phyloP scores from a whole-genome alignment of 768 basidiomycete species.

The Hygrocybe coccinea region DNA sequence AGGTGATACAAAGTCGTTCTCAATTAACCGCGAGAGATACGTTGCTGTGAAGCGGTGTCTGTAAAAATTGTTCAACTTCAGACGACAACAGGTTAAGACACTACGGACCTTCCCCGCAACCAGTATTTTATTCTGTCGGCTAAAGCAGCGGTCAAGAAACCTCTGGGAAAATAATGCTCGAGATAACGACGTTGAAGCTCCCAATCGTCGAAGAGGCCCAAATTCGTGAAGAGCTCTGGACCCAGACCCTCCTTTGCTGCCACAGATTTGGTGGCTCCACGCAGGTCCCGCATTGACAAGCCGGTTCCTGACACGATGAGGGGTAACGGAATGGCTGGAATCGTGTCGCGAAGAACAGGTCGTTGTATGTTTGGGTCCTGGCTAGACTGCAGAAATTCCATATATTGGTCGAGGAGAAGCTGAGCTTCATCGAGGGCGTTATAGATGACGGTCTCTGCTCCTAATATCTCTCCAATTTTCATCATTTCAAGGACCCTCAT shows the following conservation, averaged over 20 bases:
- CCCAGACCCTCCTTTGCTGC: slow-evolving; percentile 1
- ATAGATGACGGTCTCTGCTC: neutral
- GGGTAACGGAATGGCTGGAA: neutral
- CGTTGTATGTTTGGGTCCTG: neutral
- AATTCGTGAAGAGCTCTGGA: neutral
- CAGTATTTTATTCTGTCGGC: slow-evolving; percentile 5
- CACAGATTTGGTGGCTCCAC: neutral
- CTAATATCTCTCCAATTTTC: neutral
- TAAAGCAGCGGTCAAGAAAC: neutral
- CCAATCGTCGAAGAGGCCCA: slow-evolving; percentile 6
- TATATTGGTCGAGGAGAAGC: neutral
- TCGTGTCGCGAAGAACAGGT: neutral
- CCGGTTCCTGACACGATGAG: slow-evolving; percentile 1
- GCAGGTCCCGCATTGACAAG: neutral
- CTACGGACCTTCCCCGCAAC: slow-evolving; percentile 8
- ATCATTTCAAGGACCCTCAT: neutral
- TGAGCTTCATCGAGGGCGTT: neutral
- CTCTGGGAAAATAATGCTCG: slow-evolving; percentile 5
- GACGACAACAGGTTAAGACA: neutral
- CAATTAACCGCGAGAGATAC: slow-evolving; percentile 2
- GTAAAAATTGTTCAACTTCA: neutral
- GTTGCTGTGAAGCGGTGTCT: slow-evolving; percentile 11
- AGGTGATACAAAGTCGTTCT: slow-evolving; percentile 2
- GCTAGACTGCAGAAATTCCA: neutral
- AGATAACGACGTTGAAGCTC: slow-evolving; percentile 5